These are phyloP conservation scores for Rickenella mellea DNA, from an alignment of 768 basidiomycete genomes.

Conservation along the genomic window DNA sequence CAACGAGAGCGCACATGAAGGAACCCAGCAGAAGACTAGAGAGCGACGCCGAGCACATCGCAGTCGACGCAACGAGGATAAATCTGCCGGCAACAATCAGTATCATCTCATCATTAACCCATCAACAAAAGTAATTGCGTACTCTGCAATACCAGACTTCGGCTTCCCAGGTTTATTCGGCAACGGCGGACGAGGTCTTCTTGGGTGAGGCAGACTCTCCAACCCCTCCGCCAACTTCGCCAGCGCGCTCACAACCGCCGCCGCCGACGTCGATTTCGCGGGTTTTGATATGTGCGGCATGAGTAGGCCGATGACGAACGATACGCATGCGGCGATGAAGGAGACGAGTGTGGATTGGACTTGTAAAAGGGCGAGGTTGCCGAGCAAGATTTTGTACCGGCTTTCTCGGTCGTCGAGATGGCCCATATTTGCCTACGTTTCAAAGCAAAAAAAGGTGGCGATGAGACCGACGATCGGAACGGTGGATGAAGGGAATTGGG, in stretches of 20 bases:
- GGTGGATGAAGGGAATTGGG: background rate
- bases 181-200: conserved; percentile 16
- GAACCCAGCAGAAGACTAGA: conserved; percentile 77
- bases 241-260: background rate
- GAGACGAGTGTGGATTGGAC: conserved; percentile 90
- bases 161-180: conserved; percentile 19
- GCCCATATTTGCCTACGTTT: conserved; percentile 75
- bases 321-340: conserved; percentile 71
- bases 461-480: background rate
- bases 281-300: conserved; percentile 29
- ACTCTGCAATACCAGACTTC: conserved; percentile 32
- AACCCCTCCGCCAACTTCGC: no score
- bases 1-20: conserved; percentile 83
- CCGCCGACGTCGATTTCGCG: conserved; percentile 8
- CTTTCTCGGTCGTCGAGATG: conserved; percentile 66
- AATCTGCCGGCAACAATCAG: conserved; percentile 36
- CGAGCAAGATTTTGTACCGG: conserved; percentile 59
- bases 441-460: no score
- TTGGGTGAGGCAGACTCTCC: background rate
- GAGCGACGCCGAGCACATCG: conserved; percentile 74
- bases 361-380: conserved; percentile 81
- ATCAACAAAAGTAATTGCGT: conserved; percentile 9
- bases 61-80: conserved; percentile 63
- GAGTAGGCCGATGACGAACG: conserved; percentile 61
- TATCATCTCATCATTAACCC: background rate